Evolutionary conservation across 2,329 filamentous ascomycete species (phyloP).

Genomic region (Penicillium sp.): DNA sequence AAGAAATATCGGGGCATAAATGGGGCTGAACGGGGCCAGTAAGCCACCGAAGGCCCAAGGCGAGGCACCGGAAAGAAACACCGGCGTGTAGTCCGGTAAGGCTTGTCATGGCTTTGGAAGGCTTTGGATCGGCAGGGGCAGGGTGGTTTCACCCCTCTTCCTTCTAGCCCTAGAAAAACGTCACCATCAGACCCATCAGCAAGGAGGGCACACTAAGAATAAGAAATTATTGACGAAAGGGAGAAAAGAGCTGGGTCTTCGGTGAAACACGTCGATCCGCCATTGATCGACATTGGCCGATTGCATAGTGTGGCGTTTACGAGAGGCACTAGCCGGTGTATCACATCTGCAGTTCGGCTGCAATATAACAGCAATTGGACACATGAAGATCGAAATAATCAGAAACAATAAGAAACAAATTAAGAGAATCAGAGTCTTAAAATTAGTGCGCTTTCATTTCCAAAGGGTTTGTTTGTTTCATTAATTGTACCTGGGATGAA

Average conservation of each 20-base stretch:
- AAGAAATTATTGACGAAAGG: not conserved
- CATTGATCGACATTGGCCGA: not conserved
- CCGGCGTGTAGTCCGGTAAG: constrained; percentile 16
- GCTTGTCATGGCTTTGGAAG: constrained; percentile 7
- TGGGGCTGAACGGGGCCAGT: not conserved
- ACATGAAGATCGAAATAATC: too few species aligned
- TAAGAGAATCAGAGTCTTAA: too few species aligned
- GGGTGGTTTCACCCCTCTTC: constrained; percentile 7
- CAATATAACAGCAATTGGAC: not conserved
- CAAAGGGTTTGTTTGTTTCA: constrained; percentile 2
- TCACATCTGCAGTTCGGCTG: not conserved
- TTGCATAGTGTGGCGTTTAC: constrained; percentile 2
- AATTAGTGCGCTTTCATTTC: too few species aligned
- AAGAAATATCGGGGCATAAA: not conserved
- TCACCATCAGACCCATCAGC: not conserved
- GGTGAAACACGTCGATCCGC: constrained; percentile 8
- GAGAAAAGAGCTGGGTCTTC: constrained; percentile 1
- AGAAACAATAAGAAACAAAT: too few species aligned
- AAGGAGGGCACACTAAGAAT: constrained; percentile 1
- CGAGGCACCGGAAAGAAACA: constrained; percentile 1
- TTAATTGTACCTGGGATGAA: not conserved
- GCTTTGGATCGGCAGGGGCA: constrained; percentile 8
- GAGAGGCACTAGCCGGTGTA: not conserved
- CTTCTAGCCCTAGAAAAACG: constrained; percentile 7
- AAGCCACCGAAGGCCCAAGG: not conserved